Evolutionary conservation across 2,329 filamentous ascomycete genomes (phyloP), one percentile per base, ranked within the genome.

Genomic region (Fusarium sp.): DNA sequence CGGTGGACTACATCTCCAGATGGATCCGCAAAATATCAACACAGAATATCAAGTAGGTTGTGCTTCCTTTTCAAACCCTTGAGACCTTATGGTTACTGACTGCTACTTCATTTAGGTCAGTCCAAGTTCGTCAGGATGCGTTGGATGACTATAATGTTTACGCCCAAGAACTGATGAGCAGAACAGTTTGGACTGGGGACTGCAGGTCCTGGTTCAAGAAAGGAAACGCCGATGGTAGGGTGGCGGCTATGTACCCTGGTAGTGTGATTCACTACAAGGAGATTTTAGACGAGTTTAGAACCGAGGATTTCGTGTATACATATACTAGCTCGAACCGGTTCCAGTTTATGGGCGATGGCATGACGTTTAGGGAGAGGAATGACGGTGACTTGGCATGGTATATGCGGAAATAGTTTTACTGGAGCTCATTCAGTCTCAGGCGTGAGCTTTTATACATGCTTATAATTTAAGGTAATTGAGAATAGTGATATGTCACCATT

Each of bases 121-220:
- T 50, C 0, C 30, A 35, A 11, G 46, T 50, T 10, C 15, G 12
- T 1, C 30, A 64, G 3, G 63, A 65, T 14, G 50, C 50, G 1
- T 15, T 65, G 0, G 20, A 45, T n/a, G 60, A 65, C 12, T 65
- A 40, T 3, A 58, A 58, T 5, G 23, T 9, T 3, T 64, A 65
- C 5, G 10, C 33, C 7, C 60, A 64, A 10, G 38, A 65, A 30
- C 26, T 58, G 5, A 33, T 65, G 0, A 41, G 50, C 3, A 45
- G 15, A 17, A 64, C 50, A 1, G 62, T 64, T 7, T 64, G 60
- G 50, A 58, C 62, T 0, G 50, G 49, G 1, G 50, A 64, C 17
- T 64, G 62, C 10, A 45, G 50, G 12, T 57, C 59, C 15, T 38
- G 48, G 7, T 65, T 64, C 6, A 65, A 65, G 17, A 64, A 49